Base-by-base conservation (phyloP, 73 alveolate species). In the Tetrahymena malaccensis region DNA sequence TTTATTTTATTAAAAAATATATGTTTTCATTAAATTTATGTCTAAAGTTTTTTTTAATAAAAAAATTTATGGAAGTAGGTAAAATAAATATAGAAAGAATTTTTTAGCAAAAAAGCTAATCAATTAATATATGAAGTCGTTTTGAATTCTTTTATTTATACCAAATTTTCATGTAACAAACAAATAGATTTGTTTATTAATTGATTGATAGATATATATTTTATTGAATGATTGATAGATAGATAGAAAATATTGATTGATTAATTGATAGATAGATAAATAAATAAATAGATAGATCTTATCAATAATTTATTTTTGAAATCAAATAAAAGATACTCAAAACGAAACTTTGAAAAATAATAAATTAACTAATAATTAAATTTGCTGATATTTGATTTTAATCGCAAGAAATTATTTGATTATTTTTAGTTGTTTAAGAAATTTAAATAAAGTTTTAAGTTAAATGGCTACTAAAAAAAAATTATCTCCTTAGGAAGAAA, bases 401-500 rank as follows among this genome's bases (percentile, higher is more conserved):
- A 70, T 70, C 89, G 37, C 89, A 70, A 40, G 44, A 40, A 70
- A n/a, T 70, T 22, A 27, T 27, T 31, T 70, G 17, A 27, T 70
- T 70, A 19, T 70, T 31, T 70, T 70, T 70, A 70, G 31, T 31
- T 70, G 89, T 70, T 70, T 27, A 25, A 27, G 25, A 40, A n/a
- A 70, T 1, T 70, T 31, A 8, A 70, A 70, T 10, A 8, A 70
- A 70, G 25, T 43, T 22, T 19, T 70, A 25, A 70, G 6, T 0
- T 70, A 70, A 17, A 70, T 70, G 89, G 89, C 89, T 27, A 25
- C 89, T 9, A 70, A 70, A 31, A 70, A 70, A 70, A 70, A 70
- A n/a, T 31, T 70, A n/a, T 70, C 89, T 70, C 89, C 89, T 31
- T 70, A 95, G 33, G 97, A 95, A 50, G 95, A 89, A 34, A 95